Percentiles rank a stretch among this genome's conserved stretches.
These are phyloP conservation scores for Amphicarpaea edgeworthii DNA, from an alignment of 306 rosid genomes.

Conservation along the genomic window DNA sequence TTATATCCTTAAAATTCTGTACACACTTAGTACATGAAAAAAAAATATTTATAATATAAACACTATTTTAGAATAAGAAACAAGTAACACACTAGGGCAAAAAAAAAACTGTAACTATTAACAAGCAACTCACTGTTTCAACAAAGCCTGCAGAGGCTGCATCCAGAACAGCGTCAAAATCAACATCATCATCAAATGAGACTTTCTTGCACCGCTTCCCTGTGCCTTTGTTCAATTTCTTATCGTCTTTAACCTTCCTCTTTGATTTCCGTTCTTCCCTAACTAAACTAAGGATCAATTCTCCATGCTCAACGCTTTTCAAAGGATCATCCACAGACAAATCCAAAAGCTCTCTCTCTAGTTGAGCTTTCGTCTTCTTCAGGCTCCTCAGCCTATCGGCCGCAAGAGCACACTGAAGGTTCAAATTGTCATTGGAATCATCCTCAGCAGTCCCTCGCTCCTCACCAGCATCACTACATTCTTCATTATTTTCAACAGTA, in stretches of 20 bases:
- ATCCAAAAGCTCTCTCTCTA: constrained; percentile 69
- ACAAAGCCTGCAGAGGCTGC: constrained; percentile 93
- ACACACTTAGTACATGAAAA: constrained; percentile 14
- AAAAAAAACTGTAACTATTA: constrained; percentile 23
- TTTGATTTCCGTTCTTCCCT: constrained; percentile 69
- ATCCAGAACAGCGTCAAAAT: constrained; percentile 88
- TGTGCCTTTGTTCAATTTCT: constrained; percentile 45
- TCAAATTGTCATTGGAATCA: constrained; percentile 46
- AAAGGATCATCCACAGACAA: constrained; percentile 51
- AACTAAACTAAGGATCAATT: constrained; percentile 61
- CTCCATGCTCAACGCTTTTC: constrained; percentile 43
- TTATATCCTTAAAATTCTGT: constrained; percentile 34
- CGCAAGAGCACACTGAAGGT: constrained; percentile 80
- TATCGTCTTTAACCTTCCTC: constrained; percentile 66
- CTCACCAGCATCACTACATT: constrained; percentile 41
- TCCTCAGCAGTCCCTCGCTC: constrained; percentile 52
- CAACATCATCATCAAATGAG: constrained; percentile 80
- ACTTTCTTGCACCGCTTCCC: constrained; percentile 69
- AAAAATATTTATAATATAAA: not conserved
- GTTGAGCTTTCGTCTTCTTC: constrained; percentile 67
- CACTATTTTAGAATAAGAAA: not conserved
- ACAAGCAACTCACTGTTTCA: constrained; percentile 81
- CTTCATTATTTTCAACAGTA: constrained; percentile 50
- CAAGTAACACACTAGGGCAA: constrained; percentile 7
- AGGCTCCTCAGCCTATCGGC: constrained; percentile 78